Evolutionary conservation across 164 flowering plant genomes (phyloP), one percentile per base, ranked within the genome.

Genomic region (Annona cherimola): DNA sequence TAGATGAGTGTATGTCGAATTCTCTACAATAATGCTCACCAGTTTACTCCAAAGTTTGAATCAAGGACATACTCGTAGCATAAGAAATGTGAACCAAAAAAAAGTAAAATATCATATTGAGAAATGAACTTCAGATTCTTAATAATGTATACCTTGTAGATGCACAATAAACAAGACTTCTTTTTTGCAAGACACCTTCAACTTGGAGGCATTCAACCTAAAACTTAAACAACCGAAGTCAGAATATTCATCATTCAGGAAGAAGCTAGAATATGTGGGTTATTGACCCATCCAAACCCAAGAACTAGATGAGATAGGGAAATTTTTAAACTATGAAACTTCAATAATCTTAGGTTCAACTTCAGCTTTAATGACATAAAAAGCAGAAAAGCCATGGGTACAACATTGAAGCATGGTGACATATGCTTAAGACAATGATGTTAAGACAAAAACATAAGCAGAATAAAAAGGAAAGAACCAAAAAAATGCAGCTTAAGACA

Each of bases 141-240:
- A 6, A 57, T 50, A 63, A 57, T 42, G 69, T 73, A 46, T 86
- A 90, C 98, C 98, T 95, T 74, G 99, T 93, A 57, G 99, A 95
- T 69, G 99, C 99, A 89, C 99, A 90, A 74, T 95, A 93, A 46
- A 95, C 99, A 65, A 95, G 97, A 83, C 91, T 93, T 73, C 88
- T 81, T 77, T 78, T 88, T 76, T 91, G 86, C 83, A 93, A 76
- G 55, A 95, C 99, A 71, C 99, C 98, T 68, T 93, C 97, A 68
- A 95, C 91, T 79, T 84, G 86, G 73, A 93, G 97, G 83, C 99
- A 95, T 39, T 90, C 97, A 81, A 91, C 97, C 99, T 93, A 84
- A 14, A 84, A 79, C 80, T 74, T 5, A 35, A 44, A 50, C 57
- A 16, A 50, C 11, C 3, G 9, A 50, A 50, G 14, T 50, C 3